Percentiles rank a stretch among this genome's conserved stretches.
These are phyloP conservation scores for Aspergillus heteromorphus DNA, from an alignment of 495 filamentous ascomycete genomes.

Conservation along the genomic window DNA sequence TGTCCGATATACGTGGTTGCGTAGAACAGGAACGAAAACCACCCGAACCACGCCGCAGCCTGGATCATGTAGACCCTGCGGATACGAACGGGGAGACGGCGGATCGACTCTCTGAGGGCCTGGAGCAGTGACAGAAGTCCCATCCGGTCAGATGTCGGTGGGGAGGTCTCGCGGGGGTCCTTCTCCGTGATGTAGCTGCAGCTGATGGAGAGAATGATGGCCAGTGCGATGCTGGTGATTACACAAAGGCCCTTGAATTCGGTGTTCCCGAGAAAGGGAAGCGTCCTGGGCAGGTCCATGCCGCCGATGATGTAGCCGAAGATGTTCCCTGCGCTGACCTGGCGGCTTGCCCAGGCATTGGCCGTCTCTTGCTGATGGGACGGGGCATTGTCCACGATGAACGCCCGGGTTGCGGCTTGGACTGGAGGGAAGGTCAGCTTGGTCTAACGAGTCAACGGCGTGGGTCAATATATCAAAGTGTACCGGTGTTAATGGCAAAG, in stretches of 20 bases:
- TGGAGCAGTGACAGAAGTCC: slow-evolving; percentile 70
- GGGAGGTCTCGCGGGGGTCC: slow-evolving; percentile 66
- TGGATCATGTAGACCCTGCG: slow-evolving; percentile 75
- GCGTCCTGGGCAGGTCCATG: slow-evolving; percentile 58
- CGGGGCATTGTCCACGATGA: slow-evolving; percentile 82
- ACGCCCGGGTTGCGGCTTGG: slow-evolving; percentile 77
- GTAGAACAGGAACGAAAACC: slow-evolving; percentile 92
- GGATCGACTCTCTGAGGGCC: slow-evolving; percentile 64
- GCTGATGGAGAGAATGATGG: slow-evolving; percentile 57
- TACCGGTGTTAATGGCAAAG: slow-evolving; percentile 83
- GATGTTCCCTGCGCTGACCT: slow-evolving; percentile 80
- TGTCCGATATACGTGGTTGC: slow-evolving; percentile 84
- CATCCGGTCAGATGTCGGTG: slow-evolving; percentile 44
- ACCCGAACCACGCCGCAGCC: slow-evolving; percentile 84
- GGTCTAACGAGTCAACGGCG: neutral
- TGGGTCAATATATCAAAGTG: slow-evolving; percentile 19
- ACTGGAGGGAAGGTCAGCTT: slow-evolving; percentile 39
- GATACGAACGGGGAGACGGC: slow-evolving; percentile 67
- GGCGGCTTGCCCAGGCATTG: slow-evolving; percentile 77
- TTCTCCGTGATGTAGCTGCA: slow-evolving; percentile 61
- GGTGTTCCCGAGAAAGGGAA: slow-evolving; percentile 71
- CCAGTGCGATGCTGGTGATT: slow-evolving; percentile 65
- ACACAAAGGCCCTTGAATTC: slow-evolving; percentile 83
- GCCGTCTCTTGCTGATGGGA: slow-evolving; percentile 84
- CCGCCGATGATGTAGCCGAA: slow-evolving; percentile 75